phyloP scores from a whole-genome alignment of 257 asterid genomes.

The Nicotiana tabacum region DNA sequence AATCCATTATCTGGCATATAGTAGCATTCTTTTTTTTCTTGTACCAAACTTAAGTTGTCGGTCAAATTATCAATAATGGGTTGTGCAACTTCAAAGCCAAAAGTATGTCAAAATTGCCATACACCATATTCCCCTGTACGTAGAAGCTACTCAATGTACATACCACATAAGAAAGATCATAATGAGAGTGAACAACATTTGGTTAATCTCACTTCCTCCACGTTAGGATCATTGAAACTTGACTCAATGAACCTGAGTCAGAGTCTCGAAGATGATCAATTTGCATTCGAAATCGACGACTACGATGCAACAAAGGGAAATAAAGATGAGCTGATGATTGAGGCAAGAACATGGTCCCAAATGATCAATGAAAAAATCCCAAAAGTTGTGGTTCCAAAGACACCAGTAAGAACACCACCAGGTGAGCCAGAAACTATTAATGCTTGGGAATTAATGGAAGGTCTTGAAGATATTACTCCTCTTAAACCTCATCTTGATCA shows the following conservation, averaged over 20 bases:
- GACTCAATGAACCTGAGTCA: conserved; percentile 37
- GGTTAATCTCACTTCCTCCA: conserved; percentile 56
- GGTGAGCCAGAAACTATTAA: conserved; percentile 69
- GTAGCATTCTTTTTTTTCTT: too few relatives aligned
- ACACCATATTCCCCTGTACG: conserved; percentile 8
- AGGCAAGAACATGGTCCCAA: conserved; percentile 63
- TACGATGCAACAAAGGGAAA: conserved; percentile 8
- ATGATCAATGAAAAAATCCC: conserved; percentile 61
- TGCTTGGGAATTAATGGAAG: conserved; percentile 72
- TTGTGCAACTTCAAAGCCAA: conserved; percentile 11
- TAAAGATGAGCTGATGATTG: conserved; percentile 51
- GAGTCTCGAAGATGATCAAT: conserved; percentile 18
- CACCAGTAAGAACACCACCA: conserved; percentile 51
- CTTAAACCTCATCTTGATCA: conserved; percentile 40
- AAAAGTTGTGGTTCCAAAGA: conserved; percentile 8
- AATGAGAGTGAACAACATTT: neutral
- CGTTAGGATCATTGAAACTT: conserved; percentile 67
- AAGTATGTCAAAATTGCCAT: conserved; percentile 12
- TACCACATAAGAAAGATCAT: neutral
- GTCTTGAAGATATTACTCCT: conserved; percentile 56
- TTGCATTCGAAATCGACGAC: conserved; percentile 5
- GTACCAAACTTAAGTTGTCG: too few relatives aligned
- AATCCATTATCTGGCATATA: neutral
- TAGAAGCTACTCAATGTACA: conserved; percentile 7
- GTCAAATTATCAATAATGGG: conserved; percentile 4